Percentiles rank a stretch among this genome's conserved stretches.
Evolutionary conservation across 352 stramenopile species (phyloP).

Genomic region (Phytopythium aichiense): DNA sequence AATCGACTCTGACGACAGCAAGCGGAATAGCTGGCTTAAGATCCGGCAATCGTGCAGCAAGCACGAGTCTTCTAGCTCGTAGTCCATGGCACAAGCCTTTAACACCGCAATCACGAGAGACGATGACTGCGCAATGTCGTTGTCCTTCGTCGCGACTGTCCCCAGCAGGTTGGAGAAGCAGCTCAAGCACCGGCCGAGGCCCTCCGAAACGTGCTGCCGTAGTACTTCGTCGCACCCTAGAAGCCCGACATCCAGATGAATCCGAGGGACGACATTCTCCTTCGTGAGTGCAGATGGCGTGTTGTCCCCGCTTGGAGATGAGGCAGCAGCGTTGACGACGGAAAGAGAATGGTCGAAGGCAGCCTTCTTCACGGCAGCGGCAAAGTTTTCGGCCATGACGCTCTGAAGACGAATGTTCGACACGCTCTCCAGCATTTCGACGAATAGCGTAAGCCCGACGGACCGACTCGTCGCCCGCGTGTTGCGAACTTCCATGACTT

Average conservation of each 20-base stretch:
- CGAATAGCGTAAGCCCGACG: conserved; percentile 48
- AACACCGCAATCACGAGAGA: conserved; percentile 41
- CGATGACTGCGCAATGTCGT: not conserved
- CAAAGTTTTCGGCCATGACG: conserved; percentile 49
- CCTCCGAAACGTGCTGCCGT: conserved; percentile 40
- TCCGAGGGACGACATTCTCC: conserved; percentile 15
- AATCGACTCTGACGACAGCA: conserved; percentile 41
- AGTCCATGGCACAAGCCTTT: conserved; percentile 61
- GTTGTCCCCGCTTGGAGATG: not conserved
- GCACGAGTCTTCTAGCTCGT: conserved; percentile 71
- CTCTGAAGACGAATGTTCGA: conserved; percentile 22
- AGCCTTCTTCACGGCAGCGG: conserved; percentile 36
- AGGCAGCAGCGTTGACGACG: conserved; percentile 9
- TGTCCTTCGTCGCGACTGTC: not conserved
- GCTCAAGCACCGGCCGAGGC: conserved; percentile 41
- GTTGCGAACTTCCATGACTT: conserved; percentile 46
- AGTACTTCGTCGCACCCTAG: conserved; percentile 45
- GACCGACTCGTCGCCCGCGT: conserved; percentile 33
- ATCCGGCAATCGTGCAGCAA: conserved; percentile 64
- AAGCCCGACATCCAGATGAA: conserved; percentile 58
- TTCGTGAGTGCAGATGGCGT: conserved; percentile 6
- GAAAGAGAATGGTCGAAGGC: conserved; percentile 23
- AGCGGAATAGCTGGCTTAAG: conserved; percentile 41
- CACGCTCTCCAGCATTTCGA: conserved; percentile 22
- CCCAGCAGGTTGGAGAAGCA: conserved; percentile 28